A percentile compares a stretch with the other conserved stretches of the same genome.
phyloP scores from a whole-genome alignment of 257 asterid species.

The Lantana camara region DNA sequence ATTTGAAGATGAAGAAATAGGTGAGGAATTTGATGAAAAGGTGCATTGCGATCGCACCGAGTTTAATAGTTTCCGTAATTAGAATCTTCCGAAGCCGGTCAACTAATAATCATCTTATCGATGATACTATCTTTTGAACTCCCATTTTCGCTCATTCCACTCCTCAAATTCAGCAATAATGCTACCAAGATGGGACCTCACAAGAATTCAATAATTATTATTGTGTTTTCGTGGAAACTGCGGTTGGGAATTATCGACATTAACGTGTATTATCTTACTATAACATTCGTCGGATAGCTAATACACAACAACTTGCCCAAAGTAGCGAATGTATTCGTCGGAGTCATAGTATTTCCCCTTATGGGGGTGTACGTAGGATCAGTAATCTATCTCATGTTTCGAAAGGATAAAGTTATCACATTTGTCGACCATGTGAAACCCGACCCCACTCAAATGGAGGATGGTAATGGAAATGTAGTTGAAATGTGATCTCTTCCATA shows the following conservation, averaged over 20 bases:
- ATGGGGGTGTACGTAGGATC: constrained; percentile 65
- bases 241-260: constrained; percentile 87
- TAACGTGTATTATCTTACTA: constrained; percentile 74
- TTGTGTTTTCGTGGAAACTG: constrained; percentile 74
- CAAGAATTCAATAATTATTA: constrained; percentile 77
- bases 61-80: constrained; percentile 73
- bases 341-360: constrained; percentile 70
- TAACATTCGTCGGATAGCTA: constrained; percentile 72
- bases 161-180: constrained; percentile 76
- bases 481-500: constrained; percentile 45
- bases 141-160: constrained; percentile 82
- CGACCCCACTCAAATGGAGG: constrained; percentile 50
- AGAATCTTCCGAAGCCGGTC: constrained; percentile 86
- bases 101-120: constrained; percentile 55
- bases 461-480: constrained; percentile 34
- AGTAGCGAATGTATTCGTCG: constrained; percentile 70
- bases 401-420: constrained; percentile 67
- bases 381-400: constrained; percentile 78
- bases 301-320: constrained; percentile 60
- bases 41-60: constrained; percentile 82
- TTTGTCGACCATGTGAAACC: constrained; percentile 49
- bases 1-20: constrained; percentile 80
- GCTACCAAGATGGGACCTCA: constrained; percentile 82
- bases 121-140: constrained; percentile 95
- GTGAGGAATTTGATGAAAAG: constrained; percentile 73